A percentile compares a stretch with the other conserved stretches of the same genome.
Conservation (phyloP, 1,139 yeast species). For the Lodderomyces theae region DNA sequence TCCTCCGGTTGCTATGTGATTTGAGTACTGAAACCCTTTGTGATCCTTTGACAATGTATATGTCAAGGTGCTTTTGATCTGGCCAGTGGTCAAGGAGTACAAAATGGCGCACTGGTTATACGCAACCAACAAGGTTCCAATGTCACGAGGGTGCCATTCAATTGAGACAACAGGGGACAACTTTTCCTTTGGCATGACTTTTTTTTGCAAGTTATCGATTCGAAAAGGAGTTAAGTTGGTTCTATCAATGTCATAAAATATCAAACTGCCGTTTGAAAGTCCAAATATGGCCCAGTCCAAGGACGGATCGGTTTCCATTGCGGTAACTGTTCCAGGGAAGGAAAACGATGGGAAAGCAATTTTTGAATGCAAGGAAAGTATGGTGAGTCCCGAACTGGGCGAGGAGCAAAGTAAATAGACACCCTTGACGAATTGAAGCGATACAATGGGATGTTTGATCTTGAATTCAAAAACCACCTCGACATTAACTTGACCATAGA, state of each 20-base stretch:
- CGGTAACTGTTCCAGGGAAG: conserved; percentile 64
- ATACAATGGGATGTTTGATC: conserved; percentile 50
- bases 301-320: conserved; percentile 77
- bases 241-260: conserved; percentile 83
- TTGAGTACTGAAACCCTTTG: conserved; percentile 34
- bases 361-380: conserved; percentile 68
- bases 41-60: conserved; percentile 47
- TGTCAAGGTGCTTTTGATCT: conserved; percentile 52
- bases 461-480: conserved; percentile 63
- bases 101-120: conserved; percentile 69
- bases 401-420: conserved; percentile 65
- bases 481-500: conserved; percentile 82
- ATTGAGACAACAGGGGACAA: conserved; percentile 63
- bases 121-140: conserved; percentile 71
- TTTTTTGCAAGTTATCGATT: conserved; percentile 70
- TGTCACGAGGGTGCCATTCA: conserved; percentile 86
- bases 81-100: conserved; percentile 63
- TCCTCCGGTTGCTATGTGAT: conserved; percentile 37
- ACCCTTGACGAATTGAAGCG: conserved; percentile 71
- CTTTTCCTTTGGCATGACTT: conserved; percentile 45
- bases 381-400: conserved; percentile 50
- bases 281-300: conserved; percentile 87
- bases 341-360: conserved; percentile 52
- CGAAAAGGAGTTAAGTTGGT: conserved; percentile 63
- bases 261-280: conserved; percentile 66